These are phyloP conservation scores for Penicillium psychrosexuale DNA, from an alignment of 2,329 filamentous ascomycete genomes.

Conservation along the genomic window DNA sequence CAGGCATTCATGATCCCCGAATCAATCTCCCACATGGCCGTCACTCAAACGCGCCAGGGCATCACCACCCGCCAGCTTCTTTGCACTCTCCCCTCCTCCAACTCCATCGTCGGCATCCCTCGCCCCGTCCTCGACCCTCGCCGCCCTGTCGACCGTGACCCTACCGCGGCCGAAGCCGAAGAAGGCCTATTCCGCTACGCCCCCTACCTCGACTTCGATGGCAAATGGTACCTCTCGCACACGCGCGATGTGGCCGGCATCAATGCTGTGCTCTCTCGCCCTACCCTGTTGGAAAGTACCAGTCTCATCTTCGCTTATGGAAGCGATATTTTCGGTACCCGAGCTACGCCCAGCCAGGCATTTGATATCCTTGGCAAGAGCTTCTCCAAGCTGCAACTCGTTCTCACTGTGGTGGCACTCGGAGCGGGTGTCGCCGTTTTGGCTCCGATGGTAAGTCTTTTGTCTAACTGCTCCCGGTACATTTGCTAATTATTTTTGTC, in stretches of 20 bases:
- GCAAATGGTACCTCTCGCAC: slow-evolving; percentile 76
- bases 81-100: slow-evolving; percentile 69
- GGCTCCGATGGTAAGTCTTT: slow-evolving; percentile 72
- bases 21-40: slow-evolving; percentile 73
- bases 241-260: slow-evolving; percentile 77
- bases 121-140: slow-evolving; percentile 78
- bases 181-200: slow-evolving; percentile 78
- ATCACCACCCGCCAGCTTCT: slow-evolving; percentile 82
- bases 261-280: slow-evolving; percentile 67
- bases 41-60: slow-evolving; percentile 87
- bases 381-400: slow-evolving; percentile 84
- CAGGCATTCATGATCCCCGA: slow-evolving; percentile 79
- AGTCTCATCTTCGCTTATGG: slow-evolving; percentile 86
- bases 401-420: slow-evolving; percentile 79
- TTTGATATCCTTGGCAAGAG: slow-evolving; percentile 93
- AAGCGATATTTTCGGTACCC: slow-evolving; percentile 77
- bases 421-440: slow-evolving; percentile 72
- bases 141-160: slow-evolving; percentile 79
- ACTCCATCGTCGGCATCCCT: slow-evolving; percentile 75
- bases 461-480: background rate
- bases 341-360: slow-evolving; percentile 78
- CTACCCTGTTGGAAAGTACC: slow-evolving; percentile 85
- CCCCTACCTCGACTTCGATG: slow-evolving; percentile 77
- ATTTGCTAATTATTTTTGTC: slow-evolving; percentile 7
- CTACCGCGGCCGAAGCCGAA: slow-evolving; percentile 72